Evolutionary conservation across 768 basidiomycete species (phyloP).

Genomic region (Cyclocybe cylindracea): DNA sequence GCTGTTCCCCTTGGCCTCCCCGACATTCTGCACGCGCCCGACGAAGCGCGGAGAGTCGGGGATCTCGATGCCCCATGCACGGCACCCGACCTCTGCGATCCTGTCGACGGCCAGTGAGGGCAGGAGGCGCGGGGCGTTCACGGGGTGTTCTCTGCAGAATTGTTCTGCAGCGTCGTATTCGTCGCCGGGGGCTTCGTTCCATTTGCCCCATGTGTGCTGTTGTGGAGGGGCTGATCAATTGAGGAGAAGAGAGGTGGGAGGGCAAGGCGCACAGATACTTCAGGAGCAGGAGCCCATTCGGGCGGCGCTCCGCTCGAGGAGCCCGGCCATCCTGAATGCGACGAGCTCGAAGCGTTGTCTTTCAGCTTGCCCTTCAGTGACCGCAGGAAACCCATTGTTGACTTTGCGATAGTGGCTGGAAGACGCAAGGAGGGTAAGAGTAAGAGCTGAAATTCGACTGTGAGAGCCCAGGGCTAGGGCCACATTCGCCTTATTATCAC

Average conservation of each 20-base stretch:
- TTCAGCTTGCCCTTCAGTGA: not conserved
- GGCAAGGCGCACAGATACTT: slow-evolving; percentile 36
- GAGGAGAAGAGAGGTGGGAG: not conserved
- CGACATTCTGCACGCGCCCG: slow-evolving; percentile 38
- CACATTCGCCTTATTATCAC: not conserved
- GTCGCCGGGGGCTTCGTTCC: slow-evolving; percentile 55
- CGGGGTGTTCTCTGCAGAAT: slow-evolving; percentile 47
- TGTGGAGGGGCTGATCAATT: not conserved
- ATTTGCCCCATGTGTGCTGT: slow-evolving; percentile 49
- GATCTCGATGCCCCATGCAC: slow-evolving; percentile 53
- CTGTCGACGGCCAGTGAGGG: slow-evolving; percentile 54
- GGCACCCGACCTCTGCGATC: slow-evolving; percentile 46
- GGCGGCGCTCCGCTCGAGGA: slow-evolving; percentile 36
- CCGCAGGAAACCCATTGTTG: too few species aligned
- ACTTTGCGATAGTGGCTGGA: too few species aligned
- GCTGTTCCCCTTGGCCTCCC: slow-evolving; percentile 30
- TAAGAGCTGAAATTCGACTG: too few species aligned
- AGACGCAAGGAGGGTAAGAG: too few species aligned
- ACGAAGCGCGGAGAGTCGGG: slow-evolving; percentile 44
- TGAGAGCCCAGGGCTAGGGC: too few species aligned
- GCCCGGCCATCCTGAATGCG: not conserved
- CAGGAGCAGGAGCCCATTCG: slow-evolving; percentile 61
- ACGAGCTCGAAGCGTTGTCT: not conserved
- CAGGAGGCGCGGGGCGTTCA: slow-evolving; percentile 44
- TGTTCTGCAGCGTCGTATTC: slow-evolving; percentile 52